A percentile compares a stretch with the other conserved stretches of the same genome.
Conservation (phyloP, 495 filamentous ascomycete species). For the Penicillium lividum region DNA sequence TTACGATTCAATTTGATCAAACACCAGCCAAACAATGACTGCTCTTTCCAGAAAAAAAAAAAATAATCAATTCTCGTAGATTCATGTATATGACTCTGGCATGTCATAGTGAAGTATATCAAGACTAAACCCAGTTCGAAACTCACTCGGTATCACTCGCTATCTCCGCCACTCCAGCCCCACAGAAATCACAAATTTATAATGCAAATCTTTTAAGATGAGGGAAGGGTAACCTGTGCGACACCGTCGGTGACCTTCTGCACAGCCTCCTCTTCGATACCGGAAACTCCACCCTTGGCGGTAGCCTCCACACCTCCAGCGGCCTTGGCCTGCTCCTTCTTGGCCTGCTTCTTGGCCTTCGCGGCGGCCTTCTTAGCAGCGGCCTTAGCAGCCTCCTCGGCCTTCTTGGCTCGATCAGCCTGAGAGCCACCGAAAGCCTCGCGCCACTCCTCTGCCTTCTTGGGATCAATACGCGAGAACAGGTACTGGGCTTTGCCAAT, state of each 20-base stretch:
- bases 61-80: slow-evolving; percentile 7
- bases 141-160: not conserved
- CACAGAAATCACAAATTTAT: not conserved
- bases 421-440: slow-evolving; percentile 76
- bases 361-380: slow-evolving; percentile 55
- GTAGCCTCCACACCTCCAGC: slow-evolving; percentile 33
- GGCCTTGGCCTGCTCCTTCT: slow-evolving; percentile 63
- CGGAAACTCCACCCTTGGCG: slow-evolving; percentile 37
- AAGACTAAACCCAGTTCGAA: slow-evolving; percentile 10
- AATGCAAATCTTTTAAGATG: slow-evolving; percentile 25
- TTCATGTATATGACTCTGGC: slow-evolving; percentile 5
- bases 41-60: not conserved
- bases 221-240: slow-evolving; percentile 42
- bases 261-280: slow-evolving; percentile 33
- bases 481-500: slow-evolving; percentile 81
- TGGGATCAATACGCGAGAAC: slow-evolving; percentile 79
- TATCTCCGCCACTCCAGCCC: not conserved
- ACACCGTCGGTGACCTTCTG: slow-evolving; percentile 45
- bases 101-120: slow-evolving; percentile 10
- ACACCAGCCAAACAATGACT: not conserved
- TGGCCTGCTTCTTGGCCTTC: slow-evolving; percentile 58
- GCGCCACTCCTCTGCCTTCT: slow-evolving; percentile 82
- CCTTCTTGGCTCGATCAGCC: slow-evolving; percentile 60
- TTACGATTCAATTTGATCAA: not conserved
- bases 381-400: slow-evolving; percentile 63